Base-by-base conservation (phyloP, 177 flowering plant genomes). In the Vitis hybrid region DNA sequence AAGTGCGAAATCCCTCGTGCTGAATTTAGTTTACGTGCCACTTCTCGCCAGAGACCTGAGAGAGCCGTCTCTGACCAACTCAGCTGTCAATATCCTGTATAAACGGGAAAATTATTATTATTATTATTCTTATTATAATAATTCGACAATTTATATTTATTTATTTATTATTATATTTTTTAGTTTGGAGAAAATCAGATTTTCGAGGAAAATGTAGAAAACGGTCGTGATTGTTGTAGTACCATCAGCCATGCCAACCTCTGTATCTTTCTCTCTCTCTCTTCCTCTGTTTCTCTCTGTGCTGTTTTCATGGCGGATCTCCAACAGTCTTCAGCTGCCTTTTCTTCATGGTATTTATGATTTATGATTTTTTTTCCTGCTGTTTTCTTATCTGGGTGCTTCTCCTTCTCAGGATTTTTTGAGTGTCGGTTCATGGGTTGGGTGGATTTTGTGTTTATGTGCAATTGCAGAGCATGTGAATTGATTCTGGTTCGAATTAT, bases 51-150 rank as follows among this genome's bases (percentile, higher is more conserved):
- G 64, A 50, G 11, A 21, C 8, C 11, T 6, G 21, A 56, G 40
- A 15, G 59, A 70, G 67, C 62, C 68, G 68, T 19, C 66, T 62
- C 52, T 62, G 72, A 62, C 72, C 68, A 56, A 56, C 3, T 27
- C 7, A 63, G 55, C 56, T 7, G 1, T 11, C 46, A 16, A 35
- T 2, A 4, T 54, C 60, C 12, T 15, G 27, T 14, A 19, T 12
- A 11, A 5, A 2, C 7, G 0, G 4, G 7, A 35, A 35, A 35
- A 35, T 5, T 35, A 3, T 5, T 35, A 35, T 5, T 35, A 35
- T 35, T 35, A 3, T 18, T 18, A 18, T 35, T 35, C 0, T 35
- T 35, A 35, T 35, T 35, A 5, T 56, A 10, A 14, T 6, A 46
- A 11, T 10, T 27, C 35, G 16, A 54, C 16, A 18, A 32, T 52